Percentiles rank a stretch among this genome's conserved stretches.
Conservation (phyloP, 176 grass and related monocot species). For the Otatea glauca region DNA sequence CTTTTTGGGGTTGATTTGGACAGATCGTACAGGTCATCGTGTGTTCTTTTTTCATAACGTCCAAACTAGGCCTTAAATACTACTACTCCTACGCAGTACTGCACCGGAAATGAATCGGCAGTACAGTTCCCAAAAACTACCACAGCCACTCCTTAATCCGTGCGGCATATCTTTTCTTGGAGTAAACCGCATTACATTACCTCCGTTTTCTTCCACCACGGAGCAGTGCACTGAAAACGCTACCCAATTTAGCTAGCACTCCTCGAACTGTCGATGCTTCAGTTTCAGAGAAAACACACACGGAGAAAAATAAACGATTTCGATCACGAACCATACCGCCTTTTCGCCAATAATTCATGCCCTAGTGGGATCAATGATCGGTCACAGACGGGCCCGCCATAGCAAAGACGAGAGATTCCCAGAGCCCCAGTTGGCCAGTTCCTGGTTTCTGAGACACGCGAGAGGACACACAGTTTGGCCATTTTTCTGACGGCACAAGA, state of each 20-base stretch:
- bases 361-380: constrained; percentile 31
- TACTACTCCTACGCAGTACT: too few relatives aligned
- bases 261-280: neutral
- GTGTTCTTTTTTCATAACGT: too few relatives aligned
- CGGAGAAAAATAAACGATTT: neutral
- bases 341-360: constrained; percentile 33
- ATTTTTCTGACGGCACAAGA: neutral
- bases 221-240: neutral
- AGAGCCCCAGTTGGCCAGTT: neutral
- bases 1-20: neutral
- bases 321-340: neutral
- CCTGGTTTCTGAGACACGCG: neutral
- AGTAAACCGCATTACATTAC: neutral
- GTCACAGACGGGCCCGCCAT: constrained; percentile 17
- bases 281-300: neutral
- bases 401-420: constrained; percentile 12
- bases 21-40: neutral
- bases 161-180: neutral
- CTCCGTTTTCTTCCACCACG: constrained; percentile 24
- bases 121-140: neutral
- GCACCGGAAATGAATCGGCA: too few relatives aligned
- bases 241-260: neutral
- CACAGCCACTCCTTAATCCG: neutral
- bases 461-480: neutral
- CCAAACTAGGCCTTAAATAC: too few relatives aligned